Conservation (phyloP, 768 basidiomycete species). For the Terana coerulea region DNA sequence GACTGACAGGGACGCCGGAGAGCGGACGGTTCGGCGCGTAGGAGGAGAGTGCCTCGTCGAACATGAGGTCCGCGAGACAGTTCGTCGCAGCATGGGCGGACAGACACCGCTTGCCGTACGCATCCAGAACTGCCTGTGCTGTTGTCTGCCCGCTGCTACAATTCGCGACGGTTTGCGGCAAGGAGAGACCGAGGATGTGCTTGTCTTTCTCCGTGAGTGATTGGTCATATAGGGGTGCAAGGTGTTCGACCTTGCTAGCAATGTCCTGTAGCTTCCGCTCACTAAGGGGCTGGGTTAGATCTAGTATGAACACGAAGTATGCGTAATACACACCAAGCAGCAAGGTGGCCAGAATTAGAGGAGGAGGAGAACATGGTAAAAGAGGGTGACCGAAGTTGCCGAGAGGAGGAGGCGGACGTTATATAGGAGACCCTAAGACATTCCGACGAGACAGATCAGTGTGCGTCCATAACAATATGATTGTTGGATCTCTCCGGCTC, state of each 20-base stretch:
- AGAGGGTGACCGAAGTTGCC: not conserved
- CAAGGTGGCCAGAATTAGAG: constrained; percentile 1
- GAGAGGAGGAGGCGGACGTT: too few relatives aligned
- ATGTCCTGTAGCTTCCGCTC: constrained; percentile 32
- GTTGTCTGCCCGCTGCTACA: constrained; percentile 27
- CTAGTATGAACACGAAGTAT: not conserved
- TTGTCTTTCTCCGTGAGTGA: constrained; percentile 32
- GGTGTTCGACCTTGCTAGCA: constrained; percentile 24
- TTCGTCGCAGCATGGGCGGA: constrained; percentile 42
- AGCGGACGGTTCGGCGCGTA: constrained; percentile 23
- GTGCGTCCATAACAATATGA: too few relatives aligned
- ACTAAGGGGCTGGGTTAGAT: constrained; percentile 17
- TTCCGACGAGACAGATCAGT: too few relatives aligned
- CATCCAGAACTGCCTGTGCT: constrained; percentile 30
- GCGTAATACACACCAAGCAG: constrained; percentile 10
- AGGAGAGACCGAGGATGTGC: constrained; percentile 32
- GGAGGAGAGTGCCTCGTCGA: constrained; percentile 28
- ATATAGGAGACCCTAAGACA: too few relatives aligned
- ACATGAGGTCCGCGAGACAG: constrained; percentile 45
- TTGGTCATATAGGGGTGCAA: constrained; percentile 27
- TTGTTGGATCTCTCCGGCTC: too few relatives aligned
- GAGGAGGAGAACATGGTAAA: constrained; percentile 9
- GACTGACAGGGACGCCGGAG: constrained; percentile 44
- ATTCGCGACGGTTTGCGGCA: constrained; percentile 33
- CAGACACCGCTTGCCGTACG: constrained; percentile 39